Conservation (phyloP, 345 rosid genomes). For the Citropsis articulata region DNA sequence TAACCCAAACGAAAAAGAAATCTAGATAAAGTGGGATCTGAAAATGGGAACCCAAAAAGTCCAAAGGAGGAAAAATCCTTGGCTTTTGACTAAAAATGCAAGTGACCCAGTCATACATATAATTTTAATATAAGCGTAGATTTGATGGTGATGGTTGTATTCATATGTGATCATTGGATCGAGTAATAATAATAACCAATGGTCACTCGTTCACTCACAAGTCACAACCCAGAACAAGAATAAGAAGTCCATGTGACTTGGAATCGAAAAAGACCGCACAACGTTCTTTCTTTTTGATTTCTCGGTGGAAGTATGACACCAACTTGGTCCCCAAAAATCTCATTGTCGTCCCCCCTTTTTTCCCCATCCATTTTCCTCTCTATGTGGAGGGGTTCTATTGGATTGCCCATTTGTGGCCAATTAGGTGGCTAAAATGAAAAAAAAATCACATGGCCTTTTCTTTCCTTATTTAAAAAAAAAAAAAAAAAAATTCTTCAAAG, state of each 20-base stretch:
- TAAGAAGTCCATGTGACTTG: background rate
- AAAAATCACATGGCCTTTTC: background rate
- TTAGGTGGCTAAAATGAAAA: background rate
- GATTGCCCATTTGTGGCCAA: too few species aligned
- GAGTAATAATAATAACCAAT: background rate
- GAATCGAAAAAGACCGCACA: background rate
- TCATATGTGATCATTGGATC: background rate
- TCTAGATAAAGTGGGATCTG: too few species aligned
- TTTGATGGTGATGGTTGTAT: background rate
- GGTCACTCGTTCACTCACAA: background rate
- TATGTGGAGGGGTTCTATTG: background rate
- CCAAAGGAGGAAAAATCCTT: background rate
- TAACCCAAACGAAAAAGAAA: too few species aligned
- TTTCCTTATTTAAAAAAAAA: too few species aligned
- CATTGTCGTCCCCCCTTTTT: background rate
- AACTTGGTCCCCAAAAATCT: background rate
- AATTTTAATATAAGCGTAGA: background rate
- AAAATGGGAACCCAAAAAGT: background rate
- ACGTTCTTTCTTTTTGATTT: background rate
- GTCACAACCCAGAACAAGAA: background rate
- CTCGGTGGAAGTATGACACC: constrained; percentile 14
- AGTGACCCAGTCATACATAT: background rate
- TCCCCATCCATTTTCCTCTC: background rate
- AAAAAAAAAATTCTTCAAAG: background rate
- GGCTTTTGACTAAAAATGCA: constrained; percentile 4